Base-by-base conservation (phyloP, 257 asterid species). In the Solanum lycopersicoides region DNA sequence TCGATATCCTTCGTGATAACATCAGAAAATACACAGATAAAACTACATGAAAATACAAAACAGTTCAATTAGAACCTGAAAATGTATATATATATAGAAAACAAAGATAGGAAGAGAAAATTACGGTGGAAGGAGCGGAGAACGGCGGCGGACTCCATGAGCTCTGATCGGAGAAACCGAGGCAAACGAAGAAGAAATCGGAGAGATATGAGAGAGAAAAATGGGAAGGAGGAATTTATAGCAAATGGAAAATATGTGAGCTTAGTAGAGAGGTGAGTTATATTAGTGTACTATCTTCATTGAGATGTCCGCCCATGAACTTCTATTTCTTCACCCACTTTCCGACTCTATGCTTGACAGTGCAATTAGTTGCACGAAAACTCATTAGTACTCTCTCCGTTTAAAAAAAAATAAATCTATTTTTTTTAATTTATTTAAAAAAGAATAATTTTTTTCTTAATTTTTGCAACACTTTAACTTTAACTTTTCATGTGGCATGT, bases 71-170 rank as follows among this genome's bases (percentile, higher is more conserved):
- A 65, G 80, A 35, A 9, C 15, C 60, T 44, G 84, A 79, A 44
- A 79, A 79, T 80, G 85, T 80, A 47, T 30, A 47, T 30, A 30
- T 30, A 47, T 30, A 25, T 47, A 77, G 2, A 76, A 25, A 23
- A 84, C 89, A 85, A 84, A 18, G 68, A 89, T 74, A 87, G 86
- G 56, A 53, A 84, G 65, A 59, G 85, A 11, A 63, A 32, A 83
- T 90, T 90, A 95, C 98, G 89, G n/a, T 92, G 92, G 88, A 94
- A 90, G 87, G 94, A 90, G 90, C 97, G 96, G 91, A 92, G 94
- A 92, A 89, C 95, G 53, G 93, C 93, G 84, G 94, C 93, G 89
- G 98, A 93, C 86, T 94, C 97, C 98, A 95, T 95, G 28, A 47
- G 66, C 16, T 47, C 44, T 50, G 83, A 88, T 74, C 73, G 88